phyloP scores from a whole-genome alignment of 306 rosid species.

The Macrotyloma uniflorum region DNA sequence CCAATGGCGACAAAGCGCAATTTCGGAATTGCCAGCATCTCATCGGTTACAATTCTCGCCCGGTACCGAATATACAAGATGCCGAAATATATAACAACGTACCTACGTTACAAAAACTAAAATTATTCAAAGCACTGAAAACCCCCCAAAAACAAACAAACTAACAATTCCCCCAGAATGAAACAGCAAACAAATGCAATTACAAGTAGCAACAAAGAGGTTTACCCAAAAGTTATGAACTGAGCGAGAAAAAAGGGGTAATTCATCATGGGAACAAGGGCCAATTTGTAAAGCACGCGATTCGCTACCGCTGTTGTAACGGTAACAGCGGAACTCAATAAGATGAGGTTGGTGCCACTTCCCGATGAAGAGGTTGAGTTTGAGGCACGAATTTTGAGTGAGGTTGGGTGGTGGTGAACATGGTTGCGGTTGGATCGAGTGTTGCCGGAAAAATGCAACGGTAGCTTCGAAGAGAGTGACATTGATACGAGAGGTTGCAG shows the following conservation, averaged over 20 bases:
- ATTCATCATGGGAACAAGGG: conserved; percentile 79
- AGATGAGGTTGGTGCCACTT: conserved; percentile 28
- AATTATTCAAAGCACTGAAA: conserved; percentile 3
- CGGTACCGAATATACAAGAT: conserved; percentile 64
- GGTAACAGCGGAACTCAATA: conserved; percentile 49
- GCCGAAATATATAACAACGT: conserved; percentile 67
- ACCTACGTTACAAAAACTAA: conserved; percentile 51
- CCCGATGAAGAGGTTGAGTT: conserved; percentile 39
- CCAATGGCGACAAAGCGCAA: conserved; percentile 69
- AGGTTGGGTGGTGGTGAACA: not conserved
- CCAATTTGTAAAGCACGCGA: conserved; percentile 88
- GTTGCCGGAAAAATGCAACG: conserved; percentile 26
- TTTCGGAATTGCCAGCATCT: conserved; percentile 81
- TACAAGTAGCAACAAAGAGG: not conserved
- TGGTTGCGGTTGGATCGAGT: conserved; percentile 26
- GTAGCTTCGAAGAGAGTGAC: conserved; percentile 34
- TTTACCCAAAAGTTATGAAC: conserved; percentile 75
- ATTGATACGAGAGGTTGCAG: conserved; percentile 12
- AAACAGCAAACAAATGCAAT: not conserved
- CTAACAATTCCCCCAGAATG: not conserved
- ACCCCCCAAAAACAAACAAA: not conserved
- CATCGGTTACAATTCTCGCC: conserved; percentile 74
- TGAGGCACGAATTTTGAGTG: conserved; percentile 50
- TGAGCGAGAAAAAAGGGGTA: conserved; percentile 93
- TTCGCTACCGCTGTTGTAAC: conserved; percentile 66